These are phyloP conservation scores for Helicostylum pulchrum DNA, from an alignment of 192 early-diverging fungal genomes.

Conservation along the genomic window DNA sequence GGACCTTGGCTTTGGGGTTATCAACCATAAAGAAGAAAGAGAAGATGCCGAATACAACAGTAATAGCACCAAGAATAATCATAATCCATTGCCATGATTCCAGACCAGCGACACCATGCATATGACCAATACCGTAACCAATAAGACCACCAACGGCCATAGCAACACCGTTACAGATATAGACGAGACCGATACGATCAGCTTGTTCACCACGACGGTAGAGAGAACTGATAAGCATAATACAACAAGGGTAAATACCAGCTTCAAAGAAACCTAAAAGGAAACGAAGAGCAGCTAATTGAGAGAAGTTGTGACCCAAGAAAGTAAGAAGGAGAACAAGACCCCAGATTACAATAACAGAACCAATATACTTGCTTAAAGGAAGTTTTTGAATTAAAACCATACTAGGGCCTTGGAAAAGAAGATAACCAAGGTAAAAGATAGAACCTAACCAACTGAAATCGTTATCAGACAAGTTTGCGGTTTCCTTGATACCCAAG, in stretches of 20 bases:
- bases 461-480: too few relatives aligned
- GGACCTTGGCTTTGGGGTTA: constrained; percentile 10
- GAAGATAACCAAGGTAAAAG: constrained; percentile 33
- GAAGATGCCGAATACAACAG: constrained; percentile 18
- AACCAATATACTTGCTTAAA: constrained; percentile 16
- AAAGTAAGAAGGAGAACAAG: constrained; percentile 14
- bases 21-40: constrained; percentile 29
- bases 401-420: constrained; percentile 20
- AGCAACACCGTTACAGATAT: constrained; percentile 19
- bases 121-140: constrained; percentile 22
- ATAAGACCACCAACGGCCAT: constrained; percentile 16
- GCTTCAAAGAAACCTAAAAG: constrained; percentile 31
- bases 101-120: constrained; percentile 11
- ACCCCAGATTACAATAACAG: constrained; percentile 24
- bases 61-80: constrained; percentile 25
- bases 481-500: constrained; percentile 14
- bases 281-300: constrained; percentile 28
- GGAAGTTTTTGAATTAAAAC: constrained; percentile 25
- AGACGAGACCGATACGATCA: constrained; percentile 12
- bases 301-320: constrained; percentile 14
- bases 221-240: constrained; percentile 20
- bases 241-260: constrained; percentile 19
- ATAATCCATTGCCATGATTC: constrained; percentile 34
- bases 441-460: constrained; percentile 30
- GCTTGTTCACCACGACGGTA: constrained; percentile 26